Evolutionary conservation across 257 asterid species (phyloP).

Genomic region (Solanum sitiens): DNA sequence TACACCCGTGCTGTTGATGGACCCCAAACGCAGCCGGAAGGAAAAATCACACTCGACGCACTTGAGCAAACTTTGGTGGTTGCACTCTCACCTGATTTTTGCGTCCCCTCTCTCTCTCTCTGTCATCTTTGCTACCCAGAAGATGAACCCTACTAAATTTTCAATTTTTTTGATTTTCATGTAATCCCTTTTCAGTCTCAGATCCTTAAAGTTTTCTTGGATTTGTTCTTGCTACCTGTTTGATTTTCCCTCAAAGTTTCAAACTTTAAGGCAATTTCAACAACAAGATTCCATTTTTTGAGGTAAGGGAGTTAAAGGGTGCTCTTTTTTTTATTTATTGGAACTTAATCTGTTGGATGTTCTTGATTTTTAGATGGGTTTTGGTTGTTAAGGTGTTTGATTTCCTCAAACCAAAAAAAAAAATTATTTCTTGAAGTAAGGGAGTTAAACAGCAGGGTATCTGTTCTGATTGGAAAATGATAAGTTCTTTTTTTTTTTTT

Average conservation of each 20-base stretch:
- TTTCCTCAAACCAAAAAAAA: not conserved
- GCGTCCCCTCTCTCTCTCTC: not conserved
- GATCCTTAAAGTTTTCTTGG: not conserved
- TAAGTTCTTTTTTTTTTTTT: not conserved
- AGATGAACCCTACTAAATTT: slow-evolving; percentile 1
- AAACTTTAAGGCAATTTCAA: not conserved
- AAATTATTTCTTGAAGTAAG: not conserved
- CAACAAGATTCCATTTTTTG: not conserved
- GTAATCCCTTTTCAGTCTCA: not conserved
- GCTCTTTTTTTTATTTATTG: not conserved
- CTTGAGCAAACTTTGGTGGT: slow-evolving; percentile 10
- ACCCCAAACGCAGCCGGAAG: not conserved
- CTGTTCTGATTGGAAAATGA: not conserved
- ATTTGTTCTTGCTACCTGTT: not conserved
- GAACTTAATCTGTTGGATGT: not conserved
- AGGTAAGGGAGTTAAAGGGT: not conserved
- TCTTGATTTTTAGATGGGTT: not conserved
- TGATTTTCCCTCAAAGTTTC: slow-evolving; percentile 5
- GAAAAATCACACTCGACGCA: slow-evolving; percentile 22
- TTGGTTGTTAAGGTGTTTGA: not conserved
- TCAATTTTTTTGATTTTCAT: not conserved
- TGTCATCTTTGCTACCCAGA: slow-evolving; percentile 4
- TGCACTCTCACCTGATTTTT: slow-evolving; percentile 8
- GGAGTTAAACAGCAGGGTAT: not conserved
- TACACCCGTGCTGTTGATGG: not conserved